Base-by-base conservation (phyloP, 2,329 filamentous ascomycete genomes). In the Alternaria solani region DNA sequence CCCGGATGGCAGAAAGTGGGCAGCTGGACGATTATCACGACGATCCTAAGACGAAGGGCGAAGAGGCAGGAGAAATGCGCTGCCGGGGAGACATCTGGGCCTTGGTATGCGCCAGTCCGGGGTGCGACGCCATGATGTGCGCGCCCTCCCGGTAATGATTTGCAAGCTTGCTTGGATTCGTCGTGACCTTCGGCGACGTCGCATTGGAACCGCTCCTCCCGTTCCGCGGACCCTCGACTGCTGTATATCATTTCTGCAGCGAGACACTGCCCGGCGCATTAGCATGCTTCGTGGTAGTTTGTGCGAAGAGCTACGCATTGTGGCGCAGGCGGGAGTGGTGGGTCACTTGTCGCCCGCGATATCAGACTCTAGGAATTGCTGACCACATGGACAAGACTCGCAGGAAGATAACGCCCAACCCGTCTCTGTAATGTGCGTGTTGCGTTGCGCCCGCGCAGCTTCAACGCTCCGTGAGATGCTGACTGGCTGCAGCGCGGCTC, bases 161-260 rank as follows among this genome's bases (percentile, higher is more conserved):
- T 59, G 64, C 64, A 38, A 47, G 46, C 51, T 59, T 48, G 54
- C 55, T 47, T 57, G 52, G 62, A 63, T 62, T 59, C 56, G 49
- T 61, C 42, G 46, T 52, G 44, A 38, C 41, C 28, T 59, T 67
- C 63, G 65, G 57, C 65, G 65, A 67, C 65, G 53, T 61, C 52
- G 57, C 55, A 63, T 48, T 55, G 44, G 46, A 46, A 32, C 32
- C 25, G 28, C 23, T 58, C 49, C 58, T 49, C 56, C 63, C 49
- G 51, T 32, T 47, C 39, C 48, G 56, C 51, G 51, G 58, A 58
- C 47, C 41, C 41, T 49, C 53, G 49, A 43, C 51, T 51, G 34
- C 34, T 47, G 49, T 54, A 46, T 28, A 61, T 61, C 49, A 58
- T 54, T 61, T 55, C 59, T 61, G 28, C n/a, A 53, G 54, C 42